Evolutionary conservation across 2,329 filamentous ascomycete species (phyloP).

Genomic region (Penicillium sp.): DNA sequence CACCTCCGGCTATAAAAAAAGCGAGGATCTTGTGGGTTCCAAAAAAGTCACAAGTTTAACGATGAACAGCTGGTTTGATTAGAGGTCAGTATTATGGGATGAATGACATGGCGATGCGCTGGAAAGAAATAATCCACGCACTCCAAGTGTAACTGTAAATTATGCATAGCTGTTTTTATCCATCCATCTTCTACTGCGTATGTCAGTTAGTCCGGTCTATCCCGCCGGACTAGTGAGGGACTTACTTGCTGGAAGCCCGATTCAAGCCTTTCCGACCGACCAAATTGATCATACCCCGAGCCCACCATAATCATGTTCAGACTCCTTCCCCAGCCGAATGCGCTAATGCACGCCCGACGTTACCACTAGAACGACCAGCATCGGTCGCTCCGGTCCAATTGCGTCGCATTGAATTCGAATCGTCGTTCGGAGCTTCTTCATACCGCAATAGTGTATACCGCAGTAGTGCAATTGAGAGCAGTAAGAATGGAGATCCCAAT

Average conservation of each 20-base stretch:
- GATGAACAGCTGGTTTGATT: slow-evolving; percentile 55
- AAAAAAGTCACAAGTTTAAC: slow-evolving; percentile 62
- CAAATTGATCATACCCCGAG: slow-evolving; percentile 56
- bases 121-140: slow-evolving; percentile 26
- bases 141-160: slow-evolving; percentile 56
- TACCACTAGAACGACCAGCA: slow-evolving; percentile 58
- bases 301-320: slow-evolving; percentile 62
- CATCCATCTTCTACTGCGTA: slow-evolving; percentile 54
- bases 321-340: slow-evolving; percentile 65
- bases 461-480: slow-evolving; percentile 62
- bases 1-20: slow-evolving; percentile 63
- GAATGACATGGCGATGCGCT: not conserved
- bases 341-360: slow-evolving; percentile 56
- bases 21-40: slow-evolving; percentile 65
- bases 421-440: slow-evolving; percentile 41
- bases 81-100: not conserved
- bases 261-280: slow-evolving; percentile 53
- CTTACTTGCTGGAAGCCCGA: slow-evolving; percentile 38
- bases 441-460: slow-evolving; percentile 61
- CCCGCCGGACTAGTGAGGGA: not conserved
- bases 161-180: slow-evolving; percentile 60
- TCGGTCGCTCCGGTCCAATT: slow-evolving; percentile 41
- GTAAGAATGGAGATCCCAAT: slow-evolving; percentile 64
- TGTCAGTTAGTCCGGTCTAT: slow-evolving; percentile 15
- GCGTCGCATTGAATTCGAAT: slow-evolving; percentile 24